These are phyloP conservation scores for Chiua virens DNA, from an alignment of 768 basidiomycete species.

Conservation along the genomic window DNA sequence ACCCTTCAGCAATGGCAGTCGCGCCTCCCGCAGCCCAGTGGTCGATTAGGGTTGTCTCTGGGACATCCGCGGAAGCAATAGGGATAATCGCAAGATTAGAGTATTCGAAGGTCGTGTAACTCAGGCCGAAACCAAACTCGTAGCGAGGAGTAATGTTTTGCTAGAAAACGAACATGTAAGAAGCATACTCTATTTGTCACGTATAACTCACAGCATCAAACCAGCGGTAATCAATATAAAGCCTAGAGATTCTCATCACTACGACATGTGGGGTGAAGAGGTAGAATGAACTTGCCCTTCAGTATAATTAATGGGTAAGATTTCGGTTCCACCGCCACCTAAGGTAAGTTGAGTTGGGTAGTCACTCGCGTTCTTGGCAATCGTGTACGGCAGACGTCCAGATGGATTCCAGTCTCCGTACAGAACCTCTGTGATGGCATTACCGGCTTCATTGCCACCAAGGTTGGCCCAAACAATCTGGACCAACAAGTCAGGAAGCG, in stretches of 20 bases:
- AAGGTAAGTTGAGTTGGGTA: slow-evolving; percentile 45
- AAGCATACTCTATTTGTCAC: neutral
- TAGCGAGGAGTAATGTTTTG: slow-evolving; percentile 75
- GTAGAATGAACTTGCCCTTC: slow-evolving; percentile 39
- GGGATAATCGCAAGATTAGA: slow-evolving; percentile 51
- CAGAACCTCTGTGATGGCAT: slow-evolving; percentile 72
- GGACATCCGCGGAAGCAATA: slow-evolving; percentile 36
- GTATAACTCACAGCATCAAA: slow-evolving; percentile 60
- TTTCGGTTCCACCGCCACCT: slow-evolving; percentile 27
- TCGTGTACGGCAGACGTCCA: slow-evolving; percentile 70
- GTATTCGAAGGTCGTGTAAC: slow-evolving; percentile 82
- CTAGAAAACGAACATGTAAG: slow-evolving; percentile 30
- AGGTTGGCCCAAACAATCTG: slow-evolving; percentile 51
- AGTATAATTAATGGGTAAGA: slow-evolving; percentile 57
- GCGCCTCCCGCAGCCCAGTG: slow-evolving; percentile 62
- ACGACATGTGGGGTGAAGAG: neutral
- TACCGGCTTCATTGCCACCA: slow-evolving; percentile 77
- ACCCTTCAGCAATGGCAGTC: slow-evolving; percentile 54
- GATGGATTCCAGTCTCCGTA: slow-evolving; percentile 78
- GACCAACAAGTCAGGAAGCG: slow-evolving; percentile 17
- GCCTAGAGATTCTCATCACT: slow-evolving; percentile 25
- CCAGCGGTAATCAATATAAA: slow-evolving; percentile 71
- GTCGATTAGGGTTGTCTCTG: slow-evolving; percentile 34
- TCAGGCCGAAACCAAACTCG: slow-evolving; percentile 89
- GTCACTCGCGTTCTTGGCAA: slow-evolving; percentile 57